Conservation (phyloP, 2,329 filamentous ascomycete genomes). For the Paecilomyces fulvus region DNA sequence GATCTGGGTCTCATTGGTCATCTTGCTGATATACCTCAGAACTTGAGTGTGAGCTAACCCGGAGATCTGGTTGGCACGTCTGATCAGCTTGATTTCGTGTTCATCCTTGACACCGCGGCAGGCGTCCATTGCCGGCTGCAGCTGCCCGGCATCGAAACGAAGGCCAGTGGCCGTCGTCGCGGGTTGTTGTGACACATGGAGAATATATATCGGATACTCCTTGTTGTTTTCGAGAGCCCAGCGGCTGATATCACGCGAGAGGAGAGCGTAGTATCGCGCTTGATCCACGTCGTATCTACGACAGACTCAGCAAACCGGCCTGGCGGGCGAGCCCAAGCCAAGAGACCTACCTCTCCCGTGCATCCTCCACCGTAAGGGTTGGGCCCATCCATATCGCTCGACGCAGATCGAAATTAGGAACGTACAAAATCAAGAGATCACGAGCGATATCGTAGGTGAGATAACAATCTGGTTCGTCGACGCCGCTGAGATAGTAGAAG, state of each 20-base stretch:
- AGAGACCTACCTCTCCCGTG: conserved; percentile 37
- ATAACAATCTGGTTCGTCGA: conserved; percentile 46
- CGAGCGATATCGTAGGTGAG: conserved; percentile 49
- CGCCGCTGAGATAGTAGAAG: conserved; percentile 53
- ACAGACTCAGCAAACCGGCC: background rate
- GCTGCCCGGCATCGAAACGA: conserved; percentile 17
- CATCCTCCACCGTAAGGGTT: conserved; percentile 44
- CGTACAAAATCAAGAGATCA: conserved; percentile 63
- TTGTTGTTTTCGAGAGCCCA: conserved; percentile 22
- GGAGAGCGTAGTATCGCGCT: conserved; percentile 50
- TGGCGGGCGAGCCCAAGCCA: background rate
- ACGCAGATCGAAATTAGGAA: conserved; percentile 57
- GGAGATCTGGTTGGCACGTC: conserved; percentile 63
- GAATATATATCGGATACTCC: conserved; percentile 25
- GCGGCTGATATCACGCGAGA: conserved; percentile 42
- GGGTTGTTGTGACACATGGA: conserved; percentile 30
- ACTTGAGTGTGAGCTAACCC: conserved; percentile 58
- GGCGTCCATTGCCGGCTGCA: conserved; percentile 53
- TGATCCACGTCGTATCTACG: conserved; percentile 60
- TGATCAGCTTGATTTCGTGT: conserved; percentile 65
- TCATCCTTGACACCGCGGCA: conserved; percentile 64
- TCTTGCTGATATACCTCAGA: conserved; percentile 52
- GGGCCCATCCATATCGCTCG: conserved; percentile 36
- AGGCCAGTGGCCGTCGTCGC: conserved; percentile 11
- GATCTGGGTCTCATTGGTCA: conserved; percentile 71